Percentiles rank a stretch among this genome's conserved stretches.
These are phyloP conservation scores for Fusarium sp. DNA, from an alignment of 2,329 filamentous ascomycete species.

Conservation along the genomic window DNA sequence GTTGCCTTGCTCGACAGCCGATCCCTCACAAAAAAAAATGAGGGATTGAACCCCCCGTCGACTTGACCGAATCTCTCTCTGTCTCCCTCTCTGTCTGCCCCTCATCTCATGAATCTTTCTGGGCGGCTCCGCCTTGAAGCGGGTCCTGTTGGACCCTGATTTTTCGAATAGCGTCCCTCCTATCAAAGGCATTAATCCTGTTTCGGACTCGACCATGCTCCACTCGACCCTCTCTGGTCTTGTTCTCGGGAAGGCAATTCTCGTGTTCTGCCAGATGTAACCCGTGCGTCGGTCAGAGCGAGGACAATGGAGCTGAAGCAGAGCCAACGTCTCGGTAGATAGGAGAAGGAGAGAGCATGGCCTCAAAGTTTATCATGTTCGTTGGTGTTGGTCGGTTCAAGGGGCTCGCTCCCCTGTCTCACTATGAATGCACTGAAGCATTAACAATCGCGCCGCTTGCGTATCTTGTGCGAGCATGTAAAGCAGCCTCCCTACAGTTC, in stretches of 20 bases:
- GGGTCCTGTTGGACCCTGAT: neutral
- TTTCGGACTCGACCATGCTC: neutral
- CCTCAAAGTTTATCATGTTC: neutral
- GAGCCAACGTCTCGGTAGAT: neutral
- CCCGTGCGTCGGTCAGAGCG: neutral
- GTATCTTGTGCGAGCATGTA: slow-evolving; percentile 19
- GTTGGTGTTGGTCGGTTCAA: neutral
- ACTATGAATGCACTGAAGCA: slow-evolving; percentile 1
- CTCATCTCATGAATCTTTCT: slow-evolving; percentile 4
- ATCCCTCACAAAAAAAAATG: neutral
- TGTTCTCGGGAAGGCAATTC: neutral
- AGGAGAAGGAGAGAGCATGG: neutral
- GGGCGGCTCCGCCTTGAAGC: slow-evolving; percentile 21
- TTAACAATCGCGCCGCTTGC: slow-evolving; percentile 4
- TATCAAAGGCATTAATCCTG: neutral
- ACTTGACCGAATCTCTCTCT: neutral
- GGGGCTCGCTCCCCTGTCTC: slow-evolving; percentile 6
- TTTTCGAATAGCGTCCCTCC: neutral
- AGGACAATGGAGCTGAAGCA: neutral
- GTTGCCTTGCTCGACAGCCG: neutral
- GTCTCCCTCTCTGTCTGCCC: neutral
- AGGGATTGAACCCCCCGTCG: neutral
- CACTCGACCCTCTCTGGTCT: neutral
- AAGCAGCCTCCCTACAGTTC: slow-evolving; percentile 7
- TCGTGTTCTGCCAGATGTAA: neutral